Evolutionary conservation across 192 early-diverging fungal species (phyloP), one percentile per base, ranked within the genome.

Genomic region (Backusella macrospora): DNA sequence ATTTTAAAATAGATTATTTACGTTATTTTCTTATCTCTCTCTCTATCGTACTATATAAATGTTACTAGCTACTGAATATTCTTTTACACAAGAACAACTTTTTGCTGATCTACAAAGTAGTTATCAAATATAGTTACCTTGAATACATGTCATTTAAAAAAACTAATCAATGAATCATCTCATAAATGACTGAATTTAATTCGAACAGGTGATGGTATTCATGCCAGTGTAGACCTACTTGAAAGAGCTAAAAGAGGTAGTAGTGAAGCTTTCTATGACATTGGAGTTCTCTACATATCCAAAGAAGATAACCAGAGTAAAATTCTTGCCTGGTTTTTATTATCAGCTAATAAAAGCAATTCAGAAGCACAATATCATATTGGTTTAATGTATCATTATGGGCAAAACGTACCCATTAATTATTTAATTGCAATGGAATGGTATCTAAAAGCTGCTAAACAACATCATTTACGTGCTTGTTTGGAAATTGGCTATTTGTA

Each of bases 371-470:
- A 59, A 12, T 59, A 26, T 26, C 52, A 59, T 59, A 23, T 59
- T 26, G 52, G 52, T 12, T 26, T 59, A n/a, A 59, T 59, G 21
- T 26, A 59, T 59, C 52, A 59, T 10, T 59, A 59, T 59, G 52
- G 52, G 0, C 52, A 59, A 5, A 23, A 59, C 26, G 52, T 23
- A 13, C 10, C 52, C n/a, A 59, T 59, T 59, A 21, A 59, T n/a
- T 59, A 59, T 26, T 10, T 23, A 12, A 9, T 59, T 59, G 52
- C 52, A 18, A 59, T 59, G 52, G 52, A 59, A 1, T 59, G 52
- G 52, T 59, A 59, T 26, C 12, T 59, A 23, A 59, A 59, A 21
- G 52, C 52, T 59, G 52, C 52, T 18, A 26, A 23, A 13, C 52
- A 59, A 23, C 2, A 18, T 26, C 52, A 59, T 13, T 23, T 26